Evolutionary conservation across 2,329 filamentous ascomycete genomes (phyloP).

Genomic region (Lojkania enalia): DNA sequence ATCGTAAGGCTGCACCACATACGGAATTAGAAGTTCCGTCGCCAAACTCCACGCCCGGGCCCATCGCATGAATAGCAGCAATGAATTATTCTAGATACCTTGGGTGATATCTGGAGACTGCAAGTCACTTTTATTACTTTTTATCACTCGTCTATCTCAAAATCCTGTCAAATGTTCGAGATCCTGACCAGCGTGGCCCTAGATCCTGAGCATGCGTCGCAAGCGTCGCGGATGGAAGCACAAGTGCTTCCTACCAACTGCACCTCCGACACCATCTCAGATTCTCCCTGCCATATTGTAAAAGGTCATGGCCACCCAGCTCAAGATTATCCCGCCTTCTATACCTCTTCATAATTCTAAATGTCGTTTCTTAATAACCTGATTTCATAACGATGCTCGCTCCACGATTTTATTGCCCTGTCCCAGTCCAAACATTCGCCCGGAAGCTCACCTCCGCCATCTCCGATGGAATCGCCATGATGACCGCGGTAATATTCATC

Average conservation of each 20-base stretch:
- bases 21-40: slow-evolving; percentile 7
- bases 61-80: slow-evolving; percentile 1
- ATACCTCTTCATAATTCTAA: neutral
- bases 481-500: slow-evolving; percentile 10
- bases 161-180: slow-evolving; percentile 9
- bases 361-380: neutral
- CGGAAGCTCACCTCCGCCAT: no score
- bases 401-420: neutral
- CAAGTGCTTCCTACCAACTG: slow-evolving; percentile 4
- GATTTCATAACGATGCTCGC: neutral
- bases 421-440: neutral
- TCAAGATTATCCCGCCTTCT: neutral
- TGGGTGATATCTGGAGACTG: slow-evolving; percentile 16
- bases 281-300: slow-evolving; percentile 4
- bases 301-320: neutral
- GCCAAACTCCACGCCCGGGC: slow-evolving; percentile 11
- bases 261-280: slow-evolving; percentile 3
- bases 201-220: slow-evolving; percentile 7
- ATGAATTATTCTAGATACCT: slow-evolving; percentile 6
- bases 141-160: neutral
- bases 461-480: slow-evolving; percentile 20
- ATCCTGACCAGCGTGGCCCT: slow-evolving; percentile 10
- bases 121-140: slow-evolving; percentile 11
- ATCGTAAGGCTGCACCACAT: slow-evolving; percentile 16
- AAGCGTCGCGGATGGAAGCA: slow-evolving; percentile 14